These are phyloP conservation scores for Avena atlantica DNA, from an alignment of 176 grass and related monocot species.

Conservation along the genomic window DNA sequence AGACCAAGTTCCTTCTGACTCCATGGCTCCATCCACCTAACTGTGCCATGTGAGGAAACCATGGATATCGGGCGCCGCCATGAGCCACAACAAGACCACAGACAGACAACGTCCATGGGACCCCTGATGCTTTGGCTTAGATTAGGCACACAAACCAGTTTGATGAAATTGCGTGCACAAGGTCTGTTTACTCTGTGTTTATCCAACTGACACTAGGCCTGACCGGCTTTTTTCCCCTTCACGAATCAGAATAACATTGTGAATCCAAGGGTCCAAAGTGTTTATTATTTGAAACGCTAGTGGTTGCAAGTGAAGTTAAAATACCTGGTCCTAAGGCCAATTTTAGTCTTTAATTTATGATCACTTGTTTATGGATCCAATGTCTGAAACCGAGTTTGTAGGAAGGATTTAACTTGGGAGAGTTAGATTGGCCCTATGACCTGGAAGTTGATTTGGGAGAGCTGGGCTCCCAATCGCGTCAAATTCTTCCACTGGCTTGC, in stretches of 20 bases:
- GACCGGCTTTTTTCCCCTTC: neutral
- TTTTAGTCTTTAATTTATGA: neutral
- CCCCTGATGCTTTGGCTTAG: neutral
- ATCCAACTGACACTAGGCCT: neutral
- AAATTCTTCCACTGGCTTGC: no score
- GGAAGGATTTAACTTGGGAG: neutral
- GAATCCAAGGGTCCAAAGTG: neutral
- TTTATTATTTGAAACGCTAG: neutral
- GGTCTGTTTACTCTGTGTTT: neutral
- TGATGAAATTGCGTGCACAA: neutral
- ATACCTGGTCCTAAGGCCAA: neutral
- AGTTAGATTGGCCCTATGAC: neutral
- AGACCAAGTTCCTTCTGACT: slow-evolving; percentile 10
- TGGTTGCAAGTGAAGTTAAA: slow-evolving; percentile 2
- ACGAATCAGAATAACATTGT: neutral
- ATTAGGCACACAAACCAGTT: neutral
- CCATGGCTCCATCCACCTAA: neutral
- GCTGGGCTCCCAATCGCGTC: no score
- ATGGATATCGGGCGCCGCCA: neutral
- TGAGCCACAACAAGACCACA: neutral
- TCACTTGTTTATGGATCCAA: neutral
- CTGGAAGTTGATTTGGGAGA: no score
- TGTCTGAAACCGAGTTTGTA: neutral
- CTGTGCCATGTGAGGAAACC: neutral
- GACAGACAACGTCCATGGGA: neutral